Evolutionary conservation across 1,284 basidiomycete genomes (phyloP).

Genomic region (Malassezia psittaci): DNA sequence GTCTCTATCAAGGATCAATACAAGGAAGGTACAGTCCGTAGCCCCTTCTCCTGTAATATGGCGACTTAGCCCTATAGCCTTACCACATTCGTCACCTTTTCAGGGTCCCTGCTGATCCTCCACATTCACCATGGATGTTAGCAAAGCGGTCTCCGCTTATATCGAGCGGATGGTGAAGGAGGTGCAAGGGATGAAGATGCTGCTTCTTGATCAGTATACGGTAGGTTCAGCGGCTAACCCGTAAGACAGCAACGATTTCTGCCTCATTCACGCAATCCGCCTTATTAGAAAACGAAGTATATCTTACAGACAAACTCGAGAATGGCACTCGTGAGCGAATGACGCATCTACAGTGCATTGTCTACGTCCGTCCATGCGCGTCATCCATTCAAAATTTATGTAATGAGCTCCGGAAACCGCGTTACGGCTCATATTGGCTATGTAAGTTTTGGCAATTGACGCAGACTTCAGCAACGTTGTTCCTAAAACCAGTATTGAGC

Average conservation of each 20-base stretch:
- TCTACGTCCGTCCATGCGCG: conserved; percentile 72
- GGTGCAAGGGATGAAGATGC: conserved; percentile 84
- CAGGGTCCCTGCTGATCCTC: neutral
- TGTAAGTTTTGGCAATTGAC: conserved; percentile 10
- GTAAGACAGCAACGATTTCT: conserved; percentile 74
- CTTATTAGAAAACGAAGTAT: conserved; percentile 89
- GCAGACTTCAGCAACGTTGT: conserved; percentile 76
- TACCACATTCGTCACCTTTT: neutral
- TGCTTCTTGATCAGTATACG: conserved; percentile 90
- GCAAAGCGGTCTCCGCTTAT: conserved; percentile 90
- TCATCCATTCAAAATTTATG: conserved; percentile 72
- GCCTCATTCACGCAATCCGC: conserved; percentile 87
- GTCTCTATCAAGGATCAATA: conserved; percentile 45
- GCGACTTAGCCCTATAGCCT: neutral
- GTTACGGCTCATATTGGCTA: conserved; percentile 85
- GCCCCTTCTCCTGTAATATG: conserved; percentile 46
- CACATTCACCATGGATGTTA: conserved; percentile 65
- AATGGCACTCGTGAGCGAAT: conserved; percentile 58
- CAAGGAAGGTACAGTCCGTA: conserved; percentile 36
- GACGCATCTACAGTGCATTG: conserved; percentile 92
- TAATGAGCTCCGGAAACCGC: conserved; percentile 64
- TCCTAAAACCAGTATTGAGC: conserved; percentile 80
- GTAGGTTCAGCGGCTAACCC: neutral
- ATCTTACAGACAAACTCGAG: conserved; percentile 92
- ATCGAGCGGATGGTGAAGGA: conserved; percentile 77